Evolutionary conservation across 306 rosid species (phyloP), one percentile per base, ranked within the genome.

Genomic region (Carpinus viminea): DNA sequence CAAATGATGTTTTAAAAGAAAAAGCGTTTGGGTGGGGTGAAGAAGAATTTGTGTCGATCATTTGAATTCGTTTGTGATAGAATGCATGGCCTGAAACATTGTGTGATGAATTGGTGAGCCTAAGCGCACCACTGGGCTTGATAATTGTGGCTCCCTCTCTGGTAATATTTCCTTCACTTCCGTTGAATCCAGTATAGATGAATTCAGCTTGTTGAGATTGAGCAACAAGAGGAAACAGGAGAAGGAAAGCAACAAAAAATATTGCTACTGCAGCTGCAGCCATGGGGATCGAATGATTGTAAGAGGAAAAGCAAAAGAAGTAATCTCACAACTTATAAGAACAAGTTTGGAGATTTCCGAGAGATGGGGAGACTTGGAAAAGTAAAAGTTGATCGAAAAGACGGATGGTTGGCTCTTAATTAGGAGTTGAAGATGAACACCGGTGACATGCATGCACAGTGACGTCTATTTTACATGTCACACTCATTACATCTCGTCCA

Each of bases 1-100:
- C 96, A 70, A 92, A 86, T 46, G 70, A 78, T 26, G 96, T 89
- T 73, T 84, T 89, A 80, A 92, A 36, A 41, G 66, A 89, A 74
- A 59, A 76, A 51, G 74, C 78, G 8, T 50, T 62, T 15, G 76
- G 81, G 70, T 26, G n/a, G n/a, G n/a, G 26, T 1, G 75, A 92
- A 70, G 96, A 41, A 68, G 85, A 70, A 17, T 50, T 55, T 5
- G 43, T 36, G 3, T 83, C 36, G 4, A 79, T 45, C 86, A 92
- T 74, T 55, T 5, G 75, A 15, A 92, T 47, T 13, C 83, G 69
- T 28, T 13, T 20, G 3, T 3, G 0, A 62, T 83, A 80, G 82
- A 92, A 90, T 41, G 92, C 88, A 65, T 70, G 92, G 84, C 97
- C 93, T 50, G 59, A 51, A 20, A 71, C 34, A 61, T 74, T 0